Conservation (phyloP, 2,329 filamentous ascomycete species). For the Aspergillus ustus region DNA sequence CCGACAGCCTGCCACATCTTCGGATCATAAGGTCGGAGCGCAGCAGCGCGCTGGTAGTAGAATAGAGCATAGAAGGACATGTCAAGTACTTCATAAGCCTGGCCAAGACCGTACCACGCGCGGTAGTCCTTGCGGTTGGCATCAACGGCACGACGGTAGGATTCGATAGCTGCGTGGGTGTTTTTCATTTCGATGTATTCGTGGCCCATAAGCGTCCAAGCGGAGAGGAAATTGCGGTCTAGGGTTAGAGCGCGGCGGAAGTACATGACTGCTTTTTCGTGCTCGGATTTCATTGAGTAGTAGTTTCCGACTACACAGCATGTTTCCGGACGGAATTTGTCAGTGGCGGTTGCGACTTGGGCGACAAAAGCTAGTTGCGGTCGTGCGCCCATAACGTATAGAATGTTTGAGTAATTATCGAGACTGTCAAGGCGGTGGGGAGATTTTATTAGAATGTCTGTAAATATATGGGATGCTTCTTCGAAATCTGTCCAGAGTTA, state of each 20-base stretch:
- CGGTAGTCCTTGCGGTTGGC: constrained; percentile 95
- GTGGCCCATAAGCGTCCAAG: constrained; percentile 98
- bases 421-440: constrained; percentile 80
- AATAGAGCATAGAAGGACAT: constrained; percentile 97
- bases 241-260: constrained; percentile 91
- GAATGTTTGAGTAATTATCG: constrained; percentile 95
- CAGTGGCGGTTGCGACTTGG: constrained; percentile 85
- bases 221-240: constrained; percentile 87
- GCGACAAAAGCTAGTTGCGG: constrained; percentile 92
- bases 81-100: constrained; percentile 96
- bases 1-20: constrained; percentile 99
- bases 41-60: constrained; percentile 96
- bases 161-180: constrained; percentile 96
- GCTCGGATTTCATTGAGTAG: constrained; percentile 89
- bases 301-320: constrained; percentile 98
- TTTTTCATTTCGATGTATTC: constrained; percentile 99
- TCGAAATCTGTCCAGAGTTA: constrained; percentile 58
- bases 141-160: constrained; percentile 92
- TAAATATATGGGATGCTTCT: constrained; percentile 65
- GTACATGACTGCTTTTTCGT: constrained; percentile 98
- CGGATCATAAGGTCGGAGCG: constrained; percentile 90
- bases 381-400: constrained; percentile 87
- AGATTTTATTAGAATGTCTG: constrained; percentile 69
- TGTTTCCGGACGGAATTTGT: constrained; percentile 95
- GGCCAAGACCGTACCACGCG: constrained; percentile 95